These are phyloP conservation scores for Fulvia fulva DNA, from an alignment of 2,329 filamentous ascomycete species.

Conservation along the genomic window DNA sequence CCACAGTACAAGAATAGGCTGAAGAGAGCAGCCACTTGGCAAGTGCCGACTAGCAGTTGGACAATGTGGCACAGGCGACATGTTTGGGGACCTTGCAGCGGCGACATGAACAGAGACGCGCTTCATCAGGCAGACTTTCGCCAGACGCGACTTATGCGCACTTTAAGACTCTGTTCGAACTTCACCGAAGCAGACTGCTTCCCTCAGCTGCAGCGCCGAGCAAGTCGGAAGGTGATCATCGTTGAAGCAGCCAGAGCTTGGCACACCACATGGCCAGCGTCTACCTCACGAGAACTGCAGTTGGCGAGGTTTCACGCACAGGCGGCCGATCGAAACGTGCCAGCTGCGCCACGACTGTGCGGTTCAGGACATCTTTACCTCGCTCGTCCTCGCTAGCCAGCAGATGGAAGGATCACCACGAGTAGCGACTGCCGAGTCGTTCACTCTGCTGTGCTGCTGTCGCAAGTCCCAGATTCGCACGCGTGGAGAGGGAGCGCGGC, in stretches of 20 bases:
- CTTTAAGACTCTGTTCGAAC: constrained; percentile 5
- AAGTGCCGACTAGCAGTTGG: not conserved
- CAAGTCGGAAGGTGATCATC: constrained; percentile 4
- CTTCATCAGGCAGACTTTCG: constrained; percentile 1
- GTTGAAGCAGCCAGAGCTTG: not conserved
- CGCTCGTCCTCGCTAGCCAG: constrained; percentile 10
- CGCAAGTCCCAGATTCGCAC: not conserved
- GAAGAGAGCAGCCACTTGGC: not conserved
- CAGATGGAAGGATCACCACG: constrained; percentile 6
- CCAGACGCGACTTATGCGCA: not conserved
- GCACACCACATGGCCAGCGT: constrained; percentile 9
- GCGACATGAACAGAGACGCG: not conserved
- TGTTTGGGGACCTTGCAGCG: not conserved
- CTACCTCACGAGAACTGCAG: not conserved
- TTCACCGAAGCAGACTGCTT: not conserved
- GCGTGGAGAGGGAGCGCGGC: not conserved
- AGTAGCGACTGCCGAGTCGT: constrained; percentile 5
- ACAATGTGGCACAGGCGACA: not conserved
- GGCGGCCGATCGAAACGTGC: constrained; percentile 6
- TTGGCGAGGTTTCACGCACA: constrained; percentile 6
- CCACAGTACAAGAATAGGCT: not conserved
- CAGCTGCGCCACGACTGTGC: not conserved
- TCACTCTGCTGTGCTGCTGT: not conserved
- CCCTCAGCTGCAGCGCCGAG: constrained; percentile 7
- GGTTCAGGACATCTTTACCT: not conserved